Evolutionary conservation across 805 yeast species (phyloP).

Genomic region (Jamesozyma spencerorum): DNA sequence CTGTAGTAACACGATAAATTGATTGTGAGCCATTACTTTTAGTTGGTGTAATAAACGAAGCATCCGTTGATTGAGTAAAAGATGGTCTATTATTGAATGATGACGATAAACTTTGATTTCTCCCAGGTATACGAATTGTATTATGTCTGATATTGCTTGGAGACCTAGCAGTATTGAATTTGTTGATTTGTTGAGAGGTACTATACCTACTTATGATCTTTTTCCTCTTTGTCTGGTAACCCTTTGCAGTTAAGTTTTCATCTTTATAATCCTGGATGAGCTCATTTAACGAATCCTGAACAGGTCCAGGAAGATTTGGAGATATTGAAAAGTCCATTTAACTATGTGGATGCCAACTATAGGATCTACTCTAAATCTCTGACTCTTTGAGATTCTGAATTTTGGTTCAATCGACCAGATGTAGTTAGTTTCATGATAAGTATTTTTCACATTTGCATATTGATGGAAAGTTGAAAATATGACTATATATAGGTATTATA

Average conservation of each 20-base stretch:
- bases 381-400: not conserved
- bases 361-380: not conserved
- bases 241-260: conserved; percentile 66
- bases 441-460: too few species aligned
- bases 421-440: too few species aligned
- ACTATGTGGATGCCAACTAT: not conserved
- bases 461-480: too few species aligned
- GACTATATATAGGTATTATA: too few species aligned
- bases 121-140: conserved; percentile 11
- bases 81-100: conserved; percentile 3
- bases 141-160: conserved; percentile 7
- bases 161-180: not conserved
- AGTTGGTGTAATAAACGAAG: conserved; percentile 5
- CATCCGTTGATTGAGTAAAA: conserved; percentile 1
- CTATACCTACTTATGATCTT: conserved; percentile 13
- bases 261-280: conserved; percentile 48
- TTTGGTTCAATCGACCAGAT: too few species aligned
- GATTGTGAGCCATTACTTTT: conserved; percentile 2
- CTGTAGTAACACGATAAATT: conserved; percentile 23
- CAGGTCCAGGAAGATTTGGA: conserved; percentile 29
- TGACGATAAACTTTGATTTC: conserved; percentile 13
- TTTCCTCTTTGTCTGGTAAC: conserved; percentile 50
- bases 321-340: conserved; percentile 44
- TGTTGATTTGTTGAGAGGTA: not conserved
- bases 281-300: conserved; percentile 33